Conservation (phyloP, 78 protist species). For the Dictyostelium firmibasis region DNA sequence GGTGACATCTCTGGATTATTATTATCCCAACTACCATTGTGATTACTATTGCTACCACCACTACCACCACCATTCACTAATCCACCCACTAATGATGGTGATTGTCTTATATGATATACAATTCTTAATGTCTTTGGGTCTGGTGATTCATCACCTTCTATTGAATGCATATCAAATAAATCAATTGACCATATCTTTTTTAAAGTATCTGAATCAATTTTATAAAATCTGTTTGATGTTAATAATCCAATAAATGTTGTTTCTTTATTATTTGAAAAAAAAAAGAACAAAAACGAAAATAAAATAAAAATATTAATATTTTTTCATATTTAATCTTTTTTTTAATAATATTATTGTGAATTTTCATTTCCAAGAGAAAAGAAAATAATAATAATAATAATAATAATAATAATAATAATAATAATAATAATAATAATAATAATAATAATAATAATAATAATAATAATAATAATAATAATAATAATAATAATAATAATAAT, state of each 20-base stretch:
- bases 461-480: no score
- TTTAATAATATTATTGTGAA: no score
- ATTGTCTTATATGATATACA: constrained; percentile 38
- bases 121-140: constrained; percentile 58
- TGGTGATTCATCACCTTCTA: constrained; percentile 66
- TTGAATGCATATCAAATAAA: constrained; percentile 44
- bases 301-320: not conserved
- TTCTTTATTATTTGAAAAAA: not conserved
- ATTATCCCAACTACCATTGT: not conserved
- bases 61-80: not conserved
- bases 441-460: no score
- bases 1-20: constrained; percentile 55
- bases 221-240: constrained; percentile 23
- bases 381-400: no score
- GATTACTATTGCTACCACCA: not conserved
- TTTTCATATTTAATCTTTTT: not conserved
- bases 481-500: no score
- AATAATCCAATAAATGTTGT: constrained; percentile 65
- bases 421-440: no score
- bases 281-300: no score
- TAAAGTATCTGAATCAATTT: constrained; percentile 53
- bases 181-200: constrained; percentile 52
- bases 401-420: no score
- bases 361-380: no score
- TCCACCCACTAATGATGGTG: not conserved